A percentile compares a stretch with the other conserved stretches of the same genome.
Conservation (phyloP, 495 filamentous ascomycete species). For the Lasiosphaeria miniovina region DNA sequence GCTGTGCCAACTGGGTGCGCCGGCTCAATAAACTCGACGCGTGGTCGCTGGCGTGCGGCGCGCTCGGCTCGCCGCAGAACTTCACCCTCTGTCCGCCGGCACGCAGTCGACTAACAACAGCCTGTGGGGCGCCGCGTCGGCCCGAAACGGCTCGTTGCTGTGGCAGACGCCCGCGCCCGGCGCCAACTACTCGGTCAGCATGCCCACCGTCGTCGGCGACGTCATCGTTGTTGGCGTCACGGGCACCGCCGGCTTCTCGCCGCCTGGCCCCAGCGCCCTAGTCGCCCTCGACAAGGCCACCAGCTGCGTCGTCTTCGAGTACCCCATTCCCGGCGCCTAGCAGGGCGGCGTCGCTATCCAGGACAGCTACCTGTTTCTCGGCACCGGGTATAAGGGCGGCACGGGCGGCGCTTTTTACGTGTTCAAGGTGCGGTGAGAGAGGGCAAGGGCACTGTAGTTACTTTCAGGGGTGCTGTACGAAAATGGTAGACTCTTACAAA, state of each 20-base stretch:
- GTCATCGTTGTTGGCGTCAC: constrained; percentile 4
- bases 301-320: not conserved
- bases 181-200: not conserved
- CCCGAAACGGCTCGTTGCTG: not conserved
- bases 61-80: constrained; percentile 13
- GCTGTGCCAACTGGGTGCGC: constrained; percentile 33
- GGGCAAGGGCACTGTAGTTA: not conserved
- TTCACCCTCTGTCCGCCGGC: constrained; percentile 32
- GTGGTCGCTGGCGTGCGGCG: constrained; percentile 31
- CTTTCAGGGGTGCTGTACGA: too few relatives aligned
- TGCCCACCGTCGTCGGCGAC: constrained; percentile 12
- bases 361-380: not conserved
- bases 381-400: constrained; percentile 4
- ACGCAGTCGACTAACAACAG: constrained; percentile 24
- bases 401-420: constrained; percentile 1
- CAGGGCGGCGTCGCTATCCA: constrained; percentile 1
- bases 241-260: not conserved
- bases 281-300: not conserved
- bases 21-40: constrained; percentile 31
- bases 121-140: constrained; percentile 31
- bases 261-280: not conserved
- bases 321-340: not conserved
- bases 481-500: too few relatives aligned
- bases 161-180: constrained; percentile 11
- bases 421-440: not conserved